Base-by-base conservation (phyloP, 2,329 filamentous ascomycete species). In the Cryphonectria carpinicola region DNA sequence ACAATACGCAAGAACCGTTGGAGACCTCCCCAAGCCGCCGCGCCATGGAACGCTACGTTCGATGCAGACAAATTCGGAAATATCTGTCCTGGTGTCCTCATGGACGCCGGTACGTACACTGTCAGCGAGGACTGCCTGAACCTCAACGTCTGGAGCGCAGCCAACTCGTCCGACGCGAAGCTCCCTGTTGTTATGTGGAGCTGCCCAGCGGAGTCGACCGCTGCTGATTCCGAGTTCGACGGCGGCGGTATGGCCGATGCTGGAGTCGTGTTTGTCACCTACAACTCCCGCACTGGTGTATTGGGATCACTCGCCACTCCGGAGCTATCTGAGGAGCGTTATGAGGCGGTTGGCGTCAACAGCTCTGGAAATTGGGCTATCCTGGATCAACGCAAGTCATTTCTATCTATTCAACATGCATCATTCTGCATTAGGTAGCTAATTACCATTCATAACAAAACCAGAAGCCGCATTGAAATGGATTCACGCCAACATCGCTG, bases 241-340 rank as follows among this genome's bases (percentile, higher is more conserved):
- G 83, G 84, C 75, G 83, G 87, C 60, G 75, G 79, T 74, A 84
- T 86, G 65, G 76, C 81, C 46, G 85, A 86, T 80, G 84, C 90
- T 70, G 86, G 92, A 76, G 87, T 91, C 71, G 82, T 92, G 56
- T 87, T 82, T 52, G 84, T 91, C 64, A 87, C 83, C 77, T 86
- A 90, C 77, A 88, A 87, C 78, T 89, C 92, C 78, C 85, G 91
- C 13, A 84, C 92, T 62, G 89, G 89, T 2, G 86, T 88, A 4
- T 82, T 93, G 75, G 93, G 92, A 0, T 94, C 67, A 67, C 67
- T 71, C 28, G 71, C 67, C 13, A 67, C 65, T 11, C 71, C 73
- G 1, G 72, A 76, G 66, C 65, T 77, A 32, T 71, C 65, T 10
- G 68, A 70, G n/a, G 75, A 76, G 63, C 69, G 73, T 37, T 49